These are phyloP conservation scores for Mortierella sp. DNA, from an alignment of 371 early-diverging fungal genomes.

Conservation along the genomic window DNA sequence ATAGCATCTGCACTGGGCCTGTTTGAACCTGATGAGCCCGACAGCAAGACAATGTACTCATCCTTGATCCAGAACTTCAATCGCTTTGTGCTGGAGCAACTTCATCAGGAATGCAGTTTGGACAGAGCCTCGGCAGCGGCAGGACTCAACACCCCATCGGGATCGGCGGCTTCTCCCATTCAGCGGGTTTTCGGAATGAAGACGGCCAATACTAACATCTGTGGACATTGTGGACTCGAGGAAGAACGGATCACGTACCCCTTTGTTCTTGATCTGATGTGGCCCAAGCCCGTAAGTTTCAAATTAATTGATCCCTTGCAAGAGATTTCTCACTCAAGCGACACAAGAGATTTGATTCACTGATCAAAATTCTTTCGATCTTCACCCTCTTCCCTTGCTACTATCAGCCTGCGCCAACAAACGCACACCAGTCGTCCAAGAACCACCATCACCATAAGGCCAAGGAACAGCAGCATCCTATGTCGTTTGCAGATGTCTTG, in stretches of 20 bases:
- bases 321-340: not conserved
- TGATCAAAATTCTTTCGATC: not conserved
- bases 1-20: constrained; percentile 84
- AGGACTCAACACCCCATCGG: constrained; percentile 13
- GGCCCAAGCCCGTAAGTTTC: constrained; percentile 63
- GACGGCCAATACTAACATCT: constrained; percentile 72
- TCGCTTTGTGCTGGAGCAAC: constrained; percentile 92
- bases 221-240: constrained; percentile 73
- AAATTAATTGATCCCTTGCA: not conserved
- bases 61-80: constrained; percentile 86
- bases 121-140: constrained; percentile 27
- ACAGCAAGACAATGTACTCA: constrained; percentile 72
- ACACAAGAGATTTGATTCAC: not conserved
- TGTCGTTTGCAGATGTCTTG: constrained; percentile 70
- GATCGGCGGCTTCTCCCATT: constrained; percentile 64
- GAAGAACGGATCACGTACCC: constrained; percentile 74
- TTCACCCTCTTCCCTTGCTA: not conserved
- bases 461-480: constrained; percentile 33
- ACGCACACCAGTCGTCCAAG: constrained; percentile 61
- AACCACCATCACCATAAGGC: constrained; percentile 41
- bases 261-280: constrained; percentile 87
- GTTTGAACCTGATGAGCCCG: constrained; percentile 85
- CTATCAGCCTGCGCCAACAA: constrained; percentile 44
- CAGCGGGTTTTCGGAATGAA: constrained; percentile 83
- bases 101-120: constrained; percentile 78